Percentiles rank a stretch among this genome's conserved stretches.
phyloP scores from a whole-genome alignment of 2,329 filamentous ascomycete species.

The Furcasterigmium furcatum region DNA sequence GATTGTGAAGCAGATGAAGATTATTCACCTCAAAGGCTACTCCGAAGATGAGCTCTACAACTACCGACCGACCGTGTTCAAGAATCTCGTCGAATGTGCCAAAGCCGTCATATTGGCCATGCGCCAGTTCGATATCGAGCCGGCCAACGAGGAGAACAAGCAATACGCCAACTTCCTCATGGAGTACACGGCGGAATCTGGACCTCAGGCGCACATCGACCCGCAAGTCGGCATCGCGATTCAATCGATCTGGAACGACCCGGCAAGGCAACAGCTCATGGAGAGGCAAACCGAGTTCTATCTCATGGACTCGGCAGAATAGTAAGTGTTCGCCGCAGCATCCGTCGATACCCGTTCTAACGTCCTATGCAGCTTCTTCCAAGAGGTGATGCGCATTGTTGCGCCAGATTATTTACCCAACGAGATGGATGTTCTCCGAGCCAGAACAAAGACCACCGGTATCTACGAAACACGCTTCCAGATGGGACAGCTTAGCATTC shows the following conservation, averaged over 20 bases:
- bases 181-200: conserved; percentile 86
- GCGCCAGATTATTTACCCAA: conserved; percentile 82
- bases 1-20: conserved; percentile 99
- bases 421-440: conserved; percentile 92
- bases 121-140: conserved; percentile 85
- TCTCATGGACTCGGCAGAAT: conserved; percentile 97
- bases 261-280: conserved; percentile 76
- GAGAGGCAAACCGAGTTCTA: conserved; percentile 98
- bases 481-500: conserved; percentile 98
- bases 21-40: conserved; percentile 98
- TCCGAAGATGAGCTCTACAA: conserved; percentile 89
- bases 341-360: conserved; percentile 16
- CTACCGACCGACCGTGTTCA: conserved; percentile 95
- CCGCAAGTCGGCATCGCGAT: conserved; percentile 78
- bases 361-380: conserved; percentile 75
- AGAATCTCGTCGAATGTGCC: conserved; percentile 95
- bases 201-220: conserved; percentile 83
- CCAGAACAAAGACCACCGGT: conserved; percentile 96
- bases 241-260: conserved; percentile 85
- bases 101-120: conserved; percentile 91
- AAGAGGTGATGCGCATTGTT: conserved; percentile 84
- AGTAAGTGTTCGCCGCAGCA: conserved; percentile 58
- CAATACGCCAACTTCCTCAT: conserved; percentile 76
- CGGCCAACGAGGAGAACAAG: conserved; percentile 66
- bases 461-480: conserved; percentile 99